Percentiles rank a stretch among this genome's conserved stretches.
phyloP scores from a whole-genome alignment of 768 basidiomycete species.

The Boletus rufocinnamomeus region DNA sequence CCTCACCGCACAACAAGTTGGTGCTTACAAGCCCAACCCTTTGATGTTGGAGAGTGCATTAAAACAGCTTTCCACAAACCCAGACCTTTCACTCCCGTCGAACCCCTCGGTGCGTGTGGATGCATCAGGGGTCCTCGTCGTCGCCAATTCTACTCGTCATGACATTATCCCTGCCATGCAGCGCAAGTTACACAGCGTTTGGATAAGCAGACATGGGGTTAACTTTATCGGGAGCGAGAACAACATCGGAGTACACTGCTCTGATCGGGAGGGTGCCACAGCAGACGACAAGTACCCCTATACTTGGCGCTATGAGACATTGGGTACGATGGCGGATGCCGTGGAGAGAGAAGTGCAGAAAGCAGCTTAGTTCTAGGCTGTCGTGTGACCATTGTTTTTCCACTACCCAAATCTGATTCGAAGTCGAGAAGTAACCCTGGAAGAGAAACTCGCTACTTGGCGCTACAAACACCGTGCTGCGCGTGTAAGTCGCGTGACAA shows the following conservation, averaged over 20 bases:
- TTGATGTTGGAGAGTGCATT: slow-evolving; percentile 39
- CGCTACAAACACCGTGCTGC: neutral
- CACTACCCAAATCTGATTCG: neutral
- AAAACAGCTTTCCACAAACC: slow-evolving; percentile 26
- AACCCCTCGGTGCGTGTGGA: slow-evolving; percentile 30
- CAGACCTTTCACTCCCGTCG: slow-evolving; percentile 23
- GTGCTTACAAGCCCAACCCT: slow-evolving; percentile 70
- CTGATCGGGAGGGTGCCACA: slow-evolving; percentile 17
- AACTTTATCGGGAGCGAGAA: slow-evolving; percentile 40
- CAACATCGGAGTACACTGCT: slow-evolving; percentile 33
- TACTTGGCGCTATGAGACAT: slow-evolving; percentile 57
- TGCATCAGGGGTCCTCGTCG: slow-evolving; percentile 52
- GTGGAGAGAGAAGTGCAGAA: slow-evolving; percentile 45
- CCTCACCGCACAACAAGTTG: slow-evolving; percentile 70
- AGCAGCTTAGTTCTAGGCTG: neutral
- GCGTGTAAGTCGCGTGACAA: neutral
- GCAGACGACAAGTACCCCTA: slow-evolving; percentile 36
- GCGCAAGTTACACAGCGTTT: slow-evolving; percentile 59
- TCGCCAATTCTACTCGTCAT: slow-evolving; percentile 67
- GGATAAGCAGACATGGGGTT: slow-evolving; percentile 54
- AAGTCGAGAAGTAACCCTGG: slow-evolving; percentile 8
- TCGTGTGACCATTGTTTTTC: slow-evolving; percentile 3
- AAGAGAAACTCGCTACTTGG: neutral
- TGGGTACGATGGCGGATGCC: slow-evolving; percentile 61
- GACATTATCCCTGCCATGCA: slow-evolving; percentile 64